Evolutionary conservation across 2,329 filamentous ascomycete genomes (phyloP), one percentile per base, ranked within the genome.

Genomic region (Trichoderma breve): DNA sequence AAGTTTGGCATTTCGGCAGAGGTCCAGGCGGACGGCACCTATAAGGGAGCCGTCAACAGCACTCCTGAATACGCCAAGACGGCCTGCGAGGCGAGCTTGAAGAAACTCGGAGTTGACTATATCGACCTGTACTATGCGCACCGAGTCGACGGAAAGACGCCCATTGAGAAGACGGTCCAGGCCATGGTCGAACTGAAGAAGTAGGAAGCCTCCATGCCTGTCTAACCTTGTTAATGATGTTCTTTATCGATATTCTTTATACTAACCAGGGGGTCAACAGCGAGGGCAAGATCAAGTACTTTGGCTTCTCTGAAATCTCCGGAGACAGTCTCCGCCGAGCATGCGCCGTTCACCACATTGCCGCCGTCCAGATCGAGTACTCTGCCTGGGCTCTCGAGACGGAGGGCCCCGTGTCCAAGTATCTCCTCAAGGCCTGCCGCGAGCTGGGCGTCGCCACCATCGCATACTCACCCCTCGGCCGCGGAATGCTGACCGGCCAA

Each of bases 91-190:
- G 74, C 72, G 24, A 85, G 82, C 66, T 78, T 90, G 60, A 70
- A 82, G 76, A 80, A 82, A n/a, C 79, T 91, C 1, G 84, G 85
- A 1, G 83, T 86, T 0, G 81, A 84, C 5, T 84, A 84, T 58
- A 85, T 90, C 71, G 89, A 90, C 75, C 81, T 90, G 32, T 84
- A 87, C 74, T 88, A 88, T 74, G 81, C 85, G 68, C 87, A 89
- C 74, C 83, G 87, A 1, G 74, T 86, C 8, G 84, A 88, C 65
- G 78, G 80, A 4, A 78, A 79, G 26, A 84, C 83, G 1, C 84
- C 85, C 0, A 80, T 84, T 32, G 84, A 87, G 76, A 84, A 87
- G 76, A 89, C 86, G 0, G 80, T 88, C 2, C 76, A 83, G 61
- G 85, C 81, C 21, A 81, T 89, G 82, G 85, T 82, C 73, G 77